These are phyloP conservation scores for Tripterygium wilfordii DNA, from an alignment of 177 flowering plant genomes.

Conservation along the genomic window DNA sequence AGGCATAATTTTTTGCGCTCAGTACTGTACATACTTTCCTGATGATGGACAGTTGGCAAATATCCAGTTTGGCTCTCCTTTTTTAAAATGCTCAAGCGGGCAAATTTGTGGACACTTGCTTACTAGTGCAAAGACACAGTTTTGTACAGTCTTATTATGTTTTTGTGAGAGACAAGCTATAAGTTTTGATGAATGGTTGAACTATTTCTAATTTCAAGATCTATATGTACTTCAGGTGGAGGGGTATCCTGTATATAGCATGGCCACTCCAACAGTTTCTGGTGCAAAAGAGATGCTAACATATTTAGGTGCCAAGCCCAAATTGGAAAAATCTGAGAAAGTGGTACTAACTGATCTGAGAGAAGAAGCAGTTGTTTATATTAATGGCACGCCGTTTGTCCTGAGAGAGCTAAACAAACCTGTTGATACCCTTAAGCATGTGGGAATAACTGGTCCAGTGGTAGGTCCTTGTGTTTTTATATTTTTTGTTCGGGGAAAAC, in stretches of 20 bases:
- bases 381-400: slow-evolving; percentile 87
- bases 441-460: slow-evolving; percentile 88
- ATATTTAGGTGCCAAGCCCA: slow-evolving; percentile 55
- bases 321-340: slow-evolving; percentile 34
- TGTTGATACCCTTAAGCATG: slow-evolving; percentile 92
- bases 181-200: no score
- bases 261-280: slow-evolving; percentile 91
- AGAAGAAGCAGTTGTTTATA: slow-evolving; percentile 96
- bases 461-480: slow-evolving; percentile 31
- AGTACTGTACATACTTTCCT: no score
- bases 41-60: no score
- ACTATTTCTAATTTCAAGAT: neutral
- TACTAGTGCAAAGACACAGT: no score
- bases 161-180: no score
- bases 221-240: slow-evolving; percentile 52
- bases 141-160: no score
- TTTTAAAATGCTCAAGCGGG: no score
- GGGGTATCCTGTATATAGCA: slow-evolving; percentile 88
- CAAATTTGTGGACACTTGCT: no score
- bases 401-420: slow-evolving; percentile 90
- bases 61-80: no score
- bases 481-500: neutral
- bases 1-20: no score
- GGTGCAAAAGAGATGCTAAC: slow-evolving; percentile 88
- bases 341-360: slow-evolving; percentile 78